phyloP scores from a whole-genome alignment of 441 rosid species.

The Capsella rubella region DNA sequence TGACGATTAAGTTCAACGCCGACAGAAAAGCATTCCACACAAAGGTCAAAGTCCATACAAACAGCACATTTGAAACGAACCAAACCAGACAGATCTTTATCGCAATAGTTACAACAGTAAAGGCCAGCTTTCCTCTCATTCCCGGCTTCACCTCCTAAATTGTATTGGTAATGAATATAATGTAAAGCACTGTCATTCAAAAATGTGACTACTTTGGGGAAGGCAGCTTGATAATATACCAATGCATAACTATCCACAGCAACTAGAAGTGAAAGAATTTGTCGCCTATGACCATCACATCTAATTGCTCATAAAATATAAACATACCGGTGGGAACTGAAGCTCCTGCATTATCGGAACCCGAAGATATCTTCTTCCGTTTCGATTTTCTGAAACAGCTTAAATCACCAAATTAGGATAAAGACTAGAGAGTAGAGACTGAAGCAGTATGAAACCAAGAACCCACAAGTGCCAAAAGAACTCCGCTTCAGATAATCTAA shows the following conservation, averaged over 20 bases:
- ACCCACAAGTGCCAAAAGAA: not conserved
- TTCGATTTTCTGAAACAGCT: constrained; percentile 56
- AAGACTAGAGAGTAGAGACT: not conserved
- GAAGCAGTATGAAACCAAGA: constrained; percentile 7
- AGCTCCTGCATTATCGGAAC: constrained; percentile 47
- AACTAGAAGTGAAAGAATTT: not conserved
- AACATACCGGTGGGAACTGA: constrained; percentile 46
- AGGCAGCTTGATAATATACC: constrained; percentile 1
- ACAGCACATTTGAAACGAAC: constrained; percentile 85
- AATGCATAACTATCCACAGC: not conserved
- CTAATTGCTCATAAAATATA: not conserved
- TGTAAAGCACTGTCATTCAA: constrained; percentile 12
- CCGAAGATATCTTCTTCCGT: constrained; percentile 56
- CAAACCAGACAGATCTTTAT: constrained; percentile 80
- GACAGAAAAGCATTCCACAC: constrained; percentile 84
- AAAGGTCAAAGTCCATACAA: constrained; percentile 92
- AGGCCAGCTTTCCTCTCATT: constrained; percentile 61
- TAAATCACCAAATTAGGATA: constrained; percentile 20
- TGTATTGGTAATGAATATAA: constrained; percentile 28
- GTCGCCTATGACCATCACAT: not conserved
- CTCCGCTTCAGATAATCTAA: constrained; percentile 16
- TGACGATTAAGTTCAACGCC: constrained; percentile 83
- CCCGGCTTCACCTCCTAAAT: constrained; percentile 49
- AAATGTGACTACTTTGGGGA: constrained; percentile 12
- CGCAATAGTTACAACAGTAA: constrained; percentile 91